Percentiles rank a stretch among this genome's conserved stretches.
These are phyloP conservation scores for Extremus antarcticus DNA, from an alignment of 495 filamentous ascomycete genomes.

Conservation along the genomic window DNA sequence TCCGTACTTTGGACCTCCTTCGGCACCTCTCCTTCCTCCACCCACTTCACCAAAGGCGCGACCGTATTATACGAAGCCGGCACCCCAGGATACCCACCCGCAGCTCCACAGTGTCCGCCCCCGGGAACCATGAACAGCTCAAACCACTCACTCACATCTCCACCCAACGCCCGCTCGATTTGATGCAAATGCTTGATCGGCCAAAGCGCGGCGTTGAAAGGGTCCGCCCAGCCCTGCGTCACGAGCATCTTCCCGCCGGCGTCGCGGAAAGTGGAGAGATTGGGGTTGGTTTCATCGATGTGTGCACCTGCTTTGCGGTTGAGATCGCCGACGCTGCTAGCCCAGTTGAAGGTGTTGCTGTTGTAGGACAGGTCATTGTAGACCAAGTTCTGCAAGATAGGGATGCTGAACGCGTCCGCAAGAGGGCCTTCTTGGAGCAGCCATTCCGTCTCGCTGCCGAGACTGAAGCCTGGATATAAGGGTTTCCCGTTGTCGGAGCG, in stretches of 20 bases:
- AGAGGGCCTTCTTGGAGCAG: constrained; percentile 26
- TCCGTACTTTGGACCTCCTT: constrained; percentile 21
- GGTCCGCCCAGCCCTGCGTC: constrained; percentile 35
- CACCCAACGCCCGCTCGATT: constrained; percentile 25
- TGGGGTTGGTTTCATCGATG: constrained; percentile 32
- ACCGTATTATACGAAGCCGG: constrained; percentile 36
- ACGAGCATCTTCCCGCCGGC: constrained; percentile 33
- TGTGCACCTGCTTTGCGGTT: constrained; percentile 24
- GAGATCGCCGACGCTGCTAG: constrained; percentile 27
- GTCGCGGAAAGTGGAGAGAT: constrained; percentile 27
- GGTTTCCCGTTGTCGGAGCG: constrained; percentile 15
- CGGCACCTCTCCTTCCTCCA: constrained; percentile 32
- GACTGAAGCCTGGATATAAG: constrained; percentile 34
- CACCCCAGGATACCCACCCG: constrained; percentile 26
- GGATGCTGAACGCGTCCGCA: constrained; percentile 30
- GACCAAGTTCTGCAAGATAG: constrained; percentile 55
- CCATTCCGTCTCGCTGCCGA: constrained; percentile 28
- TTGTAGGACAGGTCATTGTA: constrained; percentile 54
- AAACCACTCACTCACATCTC: constrained; percentile 29
- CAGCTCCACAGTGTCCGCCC: constrained; percentile 34
- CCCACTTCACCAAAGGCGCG: constrained; percentile 43
- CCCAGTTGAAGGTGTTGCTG: constrained; percentile 36
- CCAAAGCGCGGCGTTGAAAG: constrained; percentile 33
- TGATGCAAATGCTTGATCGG: constrained; percentile 34
- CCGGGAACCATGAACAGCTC: constrained; percentile 33